These are phyloP conservation scores for Wallacemonas sp. DNA, from an alignment of 208 protist genomes.

Conservation along the genomic window DNA sequence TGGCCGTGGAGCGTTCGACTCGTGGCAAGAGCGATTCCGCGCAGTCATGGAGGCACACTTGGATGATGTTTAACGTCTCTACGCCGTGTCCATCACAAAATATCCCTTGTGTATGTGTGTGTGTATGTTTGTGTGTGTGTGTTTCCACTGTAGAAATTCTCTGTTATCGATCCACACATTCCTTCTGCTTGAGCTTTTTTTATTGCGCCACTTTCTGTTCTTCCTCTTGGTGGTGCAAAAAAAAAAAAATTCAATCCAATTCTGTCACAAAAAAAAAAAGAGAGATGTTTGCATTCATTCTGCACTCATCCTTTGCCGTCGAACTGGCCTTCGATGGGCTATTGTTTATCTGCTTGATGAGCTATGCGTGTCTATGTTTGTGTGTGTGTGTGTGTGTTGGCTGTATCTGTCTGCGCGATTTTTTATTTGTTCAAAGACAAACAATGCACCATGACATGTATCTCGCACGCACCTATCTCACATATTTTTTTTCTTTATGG, in stretches of 20 bases:
- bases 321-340: too few species aligned
- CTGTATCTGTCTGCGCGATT: too few species aligned
- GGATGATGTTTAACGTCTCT: neutral
- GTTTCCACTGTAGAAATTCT: neutral
- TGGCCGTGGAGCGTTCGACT: neutral
- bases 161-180: neutral
- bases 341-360: too few species aligned
- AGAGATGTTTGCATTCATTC: too few species aligned
- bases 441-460: too few species aligned
- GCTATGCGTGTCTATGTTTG: too few species aligned
- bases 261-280: too few species aligned
- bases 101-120: neutral
- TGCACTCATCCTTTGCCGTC: too few species aligned
- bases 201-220: neutral
- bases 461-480: constrained; percentile 7
- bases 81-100: neutral
- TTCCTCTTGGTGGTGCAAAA: constrained; percentile 3
- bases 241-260: too few species aligned
- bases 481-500: neutral
- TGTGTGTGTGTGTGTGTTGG: too few species aligned
- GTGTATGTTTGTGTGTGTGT: neutral
- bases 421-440: too few species aligned
- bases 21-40: constrained; percentile 10
- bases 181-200: neutral
- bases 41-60: constrained; percentile 8